Percentiles rank a stretch among this genome's conserved stretches.
phyloP scores from a whole-genome alignment of 2,329 filamentous ascomycete genomes.

The Huntiella moniliformis region DNA sequence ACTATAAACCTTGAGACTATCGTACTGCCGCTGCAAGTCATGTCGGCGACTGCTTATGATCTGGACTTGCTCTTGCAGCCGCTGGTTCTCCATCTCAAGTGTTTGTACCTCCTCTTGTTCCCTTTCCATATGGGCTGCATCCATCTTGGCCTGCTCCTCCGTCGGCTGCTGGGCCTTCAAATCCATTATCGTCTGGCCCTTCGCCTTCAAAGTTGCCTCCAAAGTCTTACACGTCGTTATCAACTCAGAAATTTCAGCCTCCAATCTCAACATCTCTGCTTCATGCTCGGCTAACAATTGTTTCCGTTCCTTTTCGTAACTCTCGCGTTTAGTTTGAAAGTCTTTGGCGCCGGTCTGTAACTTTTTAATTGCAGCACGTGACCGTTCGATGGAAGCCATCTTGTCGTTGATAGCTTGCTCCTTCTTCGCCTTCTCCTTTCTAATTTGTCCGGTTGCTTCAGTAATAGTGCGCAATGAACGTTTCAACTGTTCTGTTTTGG shows the following conservation, averaged over 20 bases:
- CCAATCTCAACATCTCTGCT: conserved; percentile 31
- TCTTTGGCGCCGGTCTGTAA: conserved; percentile 45
- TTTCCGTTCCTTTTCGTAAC: conserved; percentile 34
- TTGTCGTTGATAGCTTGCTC: conserved; percentile 55
- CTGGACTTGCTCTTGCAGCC: neutral
- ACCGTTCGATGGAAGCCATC: conserved; percentile 46
- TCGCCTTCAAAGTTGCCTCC: conserved; percentile 53
- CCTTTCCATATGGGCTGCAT: conserved; percentile 18
- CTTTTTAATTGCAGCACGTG: conserved; percentile 49
- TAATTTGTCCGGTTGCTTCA: conserved; percentile 60
- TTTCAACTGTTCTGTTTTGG: conserved; percentile 67
- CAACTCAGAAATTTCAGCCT: conserved; percentile 36
- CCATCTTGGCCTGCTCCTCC: conserved; percentile 31
- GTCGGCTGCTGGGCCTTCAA: conserved; percentile 54
- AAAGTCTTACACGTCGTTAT: conserved; percentile 46
- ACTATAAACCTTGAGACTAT: neutral
- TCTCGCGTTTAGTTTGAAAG: conserved; percentile 36
- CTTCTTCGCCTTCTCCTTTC: conserved; percentile 60
- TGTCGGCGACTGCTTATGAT: neutral
- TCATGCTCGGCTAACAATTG: conserved; percentile 33
- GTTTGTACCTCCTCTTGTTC: conserved; percentile 12
- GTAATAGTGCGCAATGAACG: conserved; percentile 65
- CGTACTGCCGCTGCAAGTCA: neutral
- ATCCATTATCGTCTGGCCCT: conserved; percentile 46
- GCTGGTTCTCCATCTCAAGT: conserved; percentile 16